Base-by-base conservation (phyloP, 1,284 basidiomycete species). In the Malassezia cuniculi region DNA sequence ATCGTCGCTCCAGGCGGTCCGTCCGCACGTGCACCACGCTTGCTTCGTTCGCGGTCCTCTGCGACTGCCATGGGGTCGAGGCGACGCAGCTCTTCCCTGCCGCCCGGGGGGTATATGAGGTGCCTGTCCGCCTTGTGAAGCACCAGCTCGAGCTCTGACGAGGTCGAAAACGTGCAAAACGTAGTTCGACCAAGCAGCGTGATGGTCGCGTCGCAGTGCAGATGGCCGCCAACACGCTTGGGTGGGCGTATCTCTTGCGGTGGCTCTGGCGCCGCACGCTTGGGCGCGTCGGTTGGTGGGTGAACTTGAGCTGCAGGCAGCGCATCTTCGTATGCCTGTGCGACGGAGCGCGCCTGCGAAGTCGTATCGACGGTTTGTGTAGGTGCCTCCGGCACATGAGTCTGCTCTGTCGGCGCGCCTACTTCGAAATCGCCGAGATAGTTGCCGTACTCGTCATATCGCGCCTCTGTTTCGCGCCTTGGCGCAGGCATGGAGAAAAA, bases 91-190 rank as follows among this genome's bases (percentile, higher is more conserved):
- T 57, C 57, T 4, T 50, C 58, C 15, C 48, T 35, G 12, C 62
- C 62, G 21, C 62, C 62, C 10, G 54, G 47, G 1, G 62, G 62
- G 24, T 54, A 61, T 27, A 66, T 32, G 4, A 66, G 38, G 34
- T 66, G 62, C 24, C 62, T 43, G 17, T 66, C 62, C 5, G 60
- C 60, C 27, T 54, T 55, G 46, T 65, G 61, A 1, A 65, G 54
- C 44, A 50, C 52, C 4, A 65, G 42, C 11, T 47, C 41, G 7
- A 56, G 34, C 4, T 46, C 34, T 5, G 54, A 54, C 14, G 19
- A 12, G n/a, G 42, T 25, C 11, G 21, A 12, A 18, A 26, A 45
- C 4, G 36, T 7, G 29, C 42, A 45, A 2, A 29, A 15, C 3
- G 30, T 26, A 11, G 26, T 19, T 19, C 19, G 20, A 14, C 24